Evolutionary conservation across 805 yeast species (phyloP), one percentile per base, ranked within the genome.

Genomic region (Saturnispora kantuleensis): DNA sequence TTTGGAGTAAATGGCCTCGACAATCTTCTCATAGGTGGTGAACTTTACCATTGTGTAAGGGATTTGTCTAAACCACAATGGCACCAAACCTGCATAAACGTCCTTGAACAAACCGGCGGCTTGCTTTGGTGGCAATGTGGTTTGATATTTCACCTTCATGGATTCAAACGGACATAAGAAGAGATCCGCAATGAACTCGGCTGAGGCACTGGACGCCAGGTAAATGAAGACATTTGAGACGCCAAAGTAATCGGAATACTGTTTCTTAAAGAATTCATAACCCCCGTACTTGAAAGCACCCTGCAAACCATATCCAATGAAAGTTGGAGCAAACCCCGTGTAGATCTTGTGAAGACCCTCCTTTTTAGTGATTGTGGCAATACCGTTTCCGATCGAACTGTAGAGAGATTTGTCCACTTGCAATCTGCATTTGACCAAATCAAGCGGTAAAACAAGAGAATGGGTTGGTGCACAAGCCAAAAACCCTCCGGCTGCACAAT

Each of bases 11-110:
- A 90, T 89, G 41, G 67, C 63, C 57, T 81, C 87, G 30, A 90
- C 97, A 42, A 89, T 84, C 61, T 79, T 84, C 69, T 90, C 98
- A 68, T 93, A 90, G 21, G 95, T 76, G 8, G 97, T 90, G 65
- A 90, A 93, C 68, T 93, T 90, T 50, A 84, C 94, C 96, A 90
- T 89, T 26, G 97, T 90, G 70, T 90, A 90, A n/a, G 97, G 98
- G 56, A 90, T 84, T 67, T 90, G 98, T 70, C 97, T 82, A 47
- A 80, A 77, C 97, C 97, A 93, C 52, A 90, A 71, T 11, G 98
- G 97, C 9, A 79, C 81, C 44, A 90, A 67, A 44, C 97, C 97
- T 59, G 84, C 83, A 70, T 89, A 90, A 42, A 90, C 70, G 42
- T 56, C 48, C 2, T 87, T 85, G 17, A 69, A 77, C 44, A 82